These are phyloP conservation scores for Colletotrichum acutatum DNA, from an alignment of 2,329 filamentous ascomycete genomes.

Conservation along the genomic window DNA sequence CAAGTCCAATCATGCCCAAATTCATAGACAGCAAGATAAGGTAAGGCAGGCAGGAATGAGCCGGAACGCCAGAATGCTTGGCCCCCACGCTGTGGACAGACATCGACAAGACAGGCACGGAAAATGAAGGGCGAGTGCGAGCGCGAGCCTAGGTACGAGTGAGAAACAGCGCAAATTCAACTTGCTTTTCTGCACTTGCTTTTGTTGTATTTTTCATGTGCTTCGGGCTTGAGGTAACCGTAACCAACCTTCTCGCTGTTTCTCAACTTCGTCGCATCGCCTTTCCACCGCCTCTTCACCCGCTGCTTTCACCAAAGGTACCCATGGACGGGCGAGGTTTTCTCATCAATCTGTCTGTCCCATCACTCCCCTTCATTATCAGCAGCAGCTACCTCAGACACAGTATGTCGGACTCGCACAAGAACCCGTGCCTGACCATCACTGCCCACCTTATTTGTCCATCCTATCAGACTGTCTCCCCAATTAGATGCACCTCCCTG, in stretches of 20 bases:
- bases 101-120: not conserved
- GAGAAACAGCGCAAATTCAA: not conserved
- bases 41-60: not conserved
- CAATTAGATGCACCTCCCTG: slow-evolving; percentile 19
- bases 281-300: not conserved
- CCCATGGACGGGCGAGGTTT: not conserved
- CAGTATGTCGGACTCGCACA: slow-evolving; percentile 1
- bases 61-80: not conserved
- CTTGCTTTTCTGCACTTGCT: not conserved
- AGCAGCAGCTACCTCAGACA: not conserved
- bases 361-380: not conserved
- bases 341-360: too few relatives aligned
- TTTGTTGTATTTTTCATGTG: not conserved
- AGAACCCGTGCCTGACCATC: slow-evolving; percentile 7
- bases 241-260: not conserved
- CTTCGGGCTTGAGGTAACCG: not conserved
- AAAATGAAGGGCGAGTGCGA: not conserved
- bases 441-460: slow-evolving; percentile 28
- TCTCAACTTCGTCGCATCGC: slow-evolving; percentile 26
- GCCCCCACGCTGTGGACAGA: not conserved
- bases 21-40: not conserved
- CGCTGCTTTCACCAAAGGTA: not conserved
- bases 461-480: slow-evolving; percentile 26
- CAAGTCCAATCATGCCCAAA: too few relatives aligned
- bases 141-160: too few relatives aligned